Evolutionary conservation across 495 filamentous ascomycete genomes (phyloP).

Genomic region (Talaromyces adpressus): DNA sequence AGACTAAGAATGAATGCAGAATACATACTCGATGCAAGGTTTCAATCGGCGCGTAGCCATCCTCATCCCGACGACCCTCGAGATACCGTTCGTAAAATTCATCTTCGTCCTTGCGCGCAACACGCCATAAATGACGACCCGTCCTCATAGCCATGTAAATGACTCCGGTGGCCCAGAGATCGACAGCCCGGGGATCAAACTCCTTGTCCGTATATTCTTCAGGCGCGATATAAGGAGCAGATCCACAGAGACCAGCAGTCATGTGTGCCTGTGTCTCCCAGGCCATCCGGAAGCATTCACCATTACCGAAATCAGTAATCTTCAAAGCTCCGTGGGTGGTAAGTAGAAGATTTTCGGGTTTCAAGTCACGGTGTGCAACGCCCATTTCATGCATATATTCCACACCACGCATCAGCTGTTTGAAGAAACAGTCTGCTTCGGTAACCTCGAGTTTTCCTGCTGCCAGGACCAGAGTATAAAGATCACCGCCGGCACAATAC

Average conservation of each 20-base stretch:
- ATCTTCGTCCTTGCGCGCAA: constrained; percentile 91
- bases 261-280: constrained; percentile 98
- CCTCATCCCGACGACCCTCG: constrained; percentile 84
- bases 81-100: constrained; percentile 95
- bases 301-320: constrained; percentile 98
- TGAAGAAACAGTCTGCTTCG: constrained; percentile 98
- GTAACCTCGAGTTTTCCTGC: constrained; percentile 87
- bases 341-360: constrained; percentile 93
- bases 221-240: constrained; percentile 93
- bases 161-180: constrained; percentile 96
- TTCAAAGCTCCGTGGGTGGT: constrained; percentile 93
- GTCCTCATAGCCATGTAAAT: constrained; percentile 99
- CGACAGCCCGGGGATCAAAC: constrained; percentile 94
- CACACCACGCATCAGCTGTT: constrained; percentile 98
- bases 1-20: constrained; percentile 2
- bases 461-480: constrained; percentile 89
- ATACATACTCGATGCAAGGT: constrained; percentile 82
- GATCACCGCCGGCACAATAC: constrained; percentile 92
- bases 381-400: constrained; percentile 99
- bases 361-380: constrained; percentile 93
- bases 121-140: constrained; percentile 90
- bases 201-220: constrained; percentile 94
- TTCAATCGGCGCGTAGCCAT: constrained; percentile 94
- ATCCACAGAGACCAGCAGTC: constrained; percentile 94
- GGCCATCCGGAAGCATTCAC: constrained; percentile 99